Evolutionary conservation across 2,329 filamentous ascomycete species (phyloP).

Genomic region (Neurospora sp.): DNA sequence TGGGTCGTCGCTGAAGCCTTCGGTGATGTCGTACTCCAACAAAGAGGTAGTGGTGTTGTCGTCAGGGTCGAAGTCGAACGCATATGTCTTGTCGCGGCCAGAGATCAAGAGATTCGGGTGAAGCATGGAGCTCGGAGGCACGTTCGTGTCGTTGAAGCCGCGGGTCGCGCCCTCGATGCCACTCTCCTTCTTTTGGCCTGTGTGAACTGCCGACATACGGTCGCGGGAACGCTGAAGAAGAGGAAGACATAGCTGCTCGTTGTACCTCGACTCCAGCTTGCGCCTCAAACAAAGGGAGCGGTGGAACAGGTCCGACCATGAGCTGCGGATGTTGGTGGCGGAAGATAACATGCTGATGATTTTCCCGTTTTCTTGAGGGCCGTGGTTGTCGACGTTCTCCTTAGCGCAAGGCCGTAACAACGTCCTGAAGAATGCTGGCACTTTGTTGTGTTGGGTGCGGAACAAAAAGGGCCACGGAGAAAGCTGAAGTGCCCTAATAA

Average conservation of each 20-base stretch:
- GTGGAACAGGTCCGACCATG: not conserved
- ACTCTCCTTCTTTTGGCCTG: not conserved
- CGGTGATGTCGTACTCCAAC: not conserved
- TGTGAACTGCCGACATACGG: not conserved
- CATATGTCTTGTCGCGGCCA: not conserved
- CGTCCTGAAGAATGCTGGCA: not conserved
- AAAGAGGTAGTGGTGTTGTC: not conserved
- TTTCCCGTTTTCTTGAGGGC: not conserved
- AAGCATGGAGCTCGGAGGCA: not conserved
- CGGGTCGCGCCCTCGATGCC: not conserved
- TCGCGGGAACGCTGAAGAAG: not conserved
- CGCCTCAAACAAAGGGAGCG: not conserved
- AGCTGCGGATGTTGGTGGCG: not conserved
- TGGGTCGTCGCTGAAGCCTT: not conserved
- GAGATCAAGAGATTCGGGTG: not conserved
- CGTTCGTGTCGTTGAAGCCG: not conserved
- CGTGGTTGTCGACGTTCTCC: not conserved
- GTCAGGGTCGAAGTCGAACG: not conserved
- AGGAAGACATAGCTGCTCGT: not conserved
- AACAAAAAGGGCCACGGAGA: not conserved
- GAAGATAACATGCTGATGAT: not conserved
- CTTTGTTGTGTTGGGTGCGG: not conserved
- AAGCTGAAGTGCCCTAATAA: not conserved
- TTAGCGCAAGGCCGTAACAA: not conserved
- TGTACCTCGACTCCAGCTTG: not conserved